Evolutionary conservation across 139 green algal genomes (phyloP), one percentile per base, ranked within the genome.

Genomic region (Limnomonas spitsbergensis): DNA sequence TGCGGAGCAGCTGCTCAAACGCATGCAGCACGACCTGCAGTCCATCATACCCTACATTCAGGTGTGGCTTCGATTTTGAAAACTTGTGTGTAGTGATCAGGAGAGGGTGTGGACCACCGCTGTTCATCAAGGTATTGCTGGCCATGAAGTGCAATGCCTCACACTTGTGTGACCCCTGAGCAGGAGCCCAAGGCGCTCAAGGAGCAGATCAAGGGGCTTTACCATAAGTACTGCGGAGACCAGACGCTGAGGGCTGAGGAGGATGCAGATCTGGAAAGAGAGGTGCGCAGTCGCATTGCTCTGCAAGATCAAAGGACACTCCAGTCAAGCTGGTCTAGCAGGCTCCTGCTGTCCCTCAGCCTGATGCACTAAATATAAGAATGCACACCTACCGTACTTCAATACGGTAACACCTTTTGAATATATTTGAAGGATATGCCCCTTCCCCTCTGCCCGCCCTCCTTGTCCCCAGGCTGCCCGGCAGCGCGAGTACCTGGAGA

Each of bases 111-210:
- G n/a, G n/a, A n/a, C n/a, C n/a, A n/a, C n/a, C n/a, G n/a, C n/a
- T n/a, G n/a, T n/a, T n/a, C n/a, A n/a, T n/a, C n/a, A n/a, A n/a
- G n/a, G n/a, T n/a, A n/a, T n/a, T n/a, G n/a, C n/a, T n/a, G n/a
- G n/a, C n/a, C n/a, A n/a, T n/a, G n/a, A n/a, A n/a, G n/a, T n/a
- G n/a, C n/a, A n/a, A n/a, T n/a, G n/a, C n/a, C n/a, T n/a, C n/a
- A n/a, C n/a, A n/a, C n/a, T n/a, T n/a, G n/a, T n/a, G n/a, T n/a
- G n/a, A n/a, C n/a, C n/a, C n/a, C n/a, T n/a, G n/a, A 95, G 7
- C 92, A 95, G 75, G 86, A 93, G 35, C 92, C 92, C n/a, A 94
- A 93, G 69, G 76, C 78, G 32, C 88, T 97, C 34, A 95, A 94
- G 80, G 92, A 96, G 79, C 83, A 86, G 29, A 85, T 88, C 27